Conservation (phyloP, 352 stramenopile species). For the Globisporangium abappressorium region DNA sequence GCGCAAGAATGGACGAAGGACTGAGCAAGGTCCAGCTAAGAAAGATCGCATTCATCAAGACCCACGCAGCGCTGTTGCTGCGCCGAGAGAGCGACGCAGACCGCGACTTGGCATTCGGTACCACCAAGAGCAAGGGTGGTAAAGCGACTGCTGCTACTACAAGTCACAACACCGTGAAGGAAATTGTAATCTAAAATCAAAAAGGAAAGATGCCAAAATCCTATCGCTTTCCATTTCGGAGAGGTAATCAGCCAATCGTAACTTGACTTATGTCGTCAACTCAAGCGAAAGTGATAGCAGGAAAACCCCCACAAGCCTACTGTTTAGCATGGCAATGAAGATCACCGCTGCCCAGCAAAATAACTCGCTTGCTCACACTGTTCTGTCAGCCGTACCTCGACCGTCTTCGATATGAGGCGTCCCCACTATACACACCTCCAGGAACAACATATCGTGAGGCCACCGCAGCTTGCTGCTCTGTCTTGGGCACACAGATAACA, state of each 20-base stretch:
- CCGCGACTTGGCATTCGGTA: too few species aligned
- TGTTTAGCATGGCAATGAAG: too few species aligned
- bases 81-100: neutral
- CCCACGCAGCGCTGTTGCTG: slow-evolving; percentile 7
- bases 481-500: neutral
- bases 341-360: too few species aligned
- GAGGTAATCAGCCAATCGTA: too few species aligned
- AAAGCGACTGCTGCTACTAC: too few species aligned
- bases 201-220: neutral
- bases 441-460: neutral
- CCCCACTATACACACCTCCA: neutral
- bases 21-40: neutral
- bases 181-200: neutral
- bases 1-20: neutral
- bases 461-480: neutral
- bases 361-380: too few species aligned
- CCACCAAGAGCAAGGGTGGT: neutral
- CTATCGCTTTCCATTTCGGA: too few species aligned
- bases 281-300: too few species aligned
- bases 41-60: slow-evolving; percentile 16
- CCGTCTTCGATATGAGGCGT: too few species aligned
- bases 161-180: neutral
- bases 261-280: too few species aligned
- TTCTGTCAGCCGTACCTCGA: too few species aligned
- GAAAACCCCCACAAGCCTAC: too few species aligned